Evolutionary conservation across 1,284 basidiomycete genomes (phyloP).

Genomic region (Rugosomyces carneus): DNA sequence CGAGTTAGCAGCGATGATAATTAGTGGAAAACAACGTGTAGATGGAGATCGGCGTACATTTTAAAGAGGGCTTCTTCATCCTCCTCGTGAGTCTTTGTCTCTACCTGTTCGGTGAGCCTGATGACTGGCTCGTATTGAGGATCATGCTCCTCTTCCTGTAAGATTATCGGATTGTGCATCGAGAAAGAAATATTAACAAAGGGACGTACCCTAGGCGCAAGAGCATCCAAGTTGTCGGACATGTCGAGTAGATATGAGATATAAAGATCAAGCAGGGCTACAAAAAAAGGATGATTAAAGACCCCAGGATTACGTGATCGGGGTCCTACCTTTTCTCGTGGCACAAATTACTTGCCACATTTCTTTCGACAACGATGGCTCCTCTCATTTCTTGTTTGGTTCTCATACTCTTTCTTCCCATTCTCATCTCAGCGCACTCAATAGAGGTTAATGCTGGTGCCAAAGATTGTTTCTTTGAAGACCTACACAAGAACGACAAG

Average conservation of each 20-base stretch:
- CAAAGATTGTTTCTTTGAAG: slow-evolving; percentile 98
- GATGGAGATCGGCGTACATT: slow-evolving; percentile 63
- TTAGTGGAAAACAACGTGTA: slow-evolving; percentile 25
- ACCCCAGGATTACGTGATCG: slow-evolving; percentile 16
- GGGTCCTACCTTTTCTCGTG: slow-evolving; percentile 13
- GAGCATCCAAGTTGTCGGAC: slow-evolving; percentile 59
- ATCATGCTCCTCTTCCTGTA: slow-evolving; percentile 81
- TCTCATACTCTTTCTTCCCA: slow-evolving; percentile 37
- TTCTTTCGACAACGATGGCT: slow-evolving; percentile 10
- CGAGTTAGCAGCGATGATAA: slow-evolving; percentile 18
- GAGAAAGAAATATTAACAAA: slow-evolving; percentile 2
- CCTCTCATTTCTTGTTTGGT: slow-evolving; percentile 25
- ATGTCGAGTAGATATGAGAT: slow-evolving; percentile 32
- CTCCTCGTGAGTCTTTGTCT: slow-evolving; percentile 94
- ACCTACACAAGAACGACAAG: slow-evolving; percentile 92
- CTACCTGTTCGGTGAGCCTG: slow-evolving; percentile 94
- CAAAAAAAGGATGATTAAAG: slow-evolving; percentile 6
- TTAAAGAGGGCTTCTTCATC: slow-evolving; percentile 94
- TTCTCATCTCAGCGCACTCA: slow-evolving; percentile 53
- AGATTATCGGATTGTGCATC: not conserved
- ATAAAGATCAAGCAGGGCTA: slow-evolving; percentile 14
- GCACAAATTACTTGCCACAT: not conserved
- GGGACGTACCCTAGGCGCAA: slow-evolving; percentile 60
- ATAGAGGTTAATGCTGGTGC: slow-evolving; percentile 70
- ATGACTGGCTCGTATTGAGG: slow-evolving; percentile 96